Evolutionary conservation across 2,329 filamentous ascomycete species (phyloP), one percentile per base, ranked within the genome.

Genomic region (Emmonsiellopsis sp.): DNA sequence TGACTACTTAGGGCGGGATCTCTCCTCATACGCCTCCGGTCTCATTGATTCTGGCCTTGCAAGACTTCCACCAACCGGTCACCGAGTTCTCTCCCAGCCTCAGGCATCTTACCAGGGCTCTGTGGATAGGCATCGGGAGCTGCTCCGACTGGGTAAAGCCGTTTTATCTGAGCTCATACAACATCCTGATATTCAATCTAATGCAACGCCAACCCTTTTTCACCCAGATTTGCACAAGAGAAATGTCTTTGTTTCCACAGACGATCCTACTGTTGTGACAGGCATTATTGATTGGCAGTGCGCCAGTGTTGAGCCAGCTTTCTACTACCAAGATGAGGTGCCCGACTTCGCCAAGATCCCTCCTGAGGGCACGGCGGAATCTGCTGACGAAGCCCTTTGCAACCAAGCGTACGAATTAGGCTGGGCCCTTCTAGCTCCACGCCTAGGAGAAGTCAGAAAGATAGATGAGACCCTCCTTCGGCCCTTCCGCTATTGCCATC

Each of bases 261-360:
- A 69, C 7, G 62, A 74, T 50, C 67, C 71, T 11, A 65, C 65
- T 30, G 52, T 62, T 16, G 60, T 75, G 5, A 67, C 70, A 5
- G 64, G 62, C 10, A 68, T 75, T 13, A 71, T 75, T 13, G 71
- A 75, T 56, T 75, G 69, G 71, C 70, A 75, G 58, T 68, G 66
- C 1, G 57, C 64, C 42, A 68, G 65, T 57, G 64, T 74, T 51
- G 69, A 73, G 54, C 70, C 70, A 49, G 64, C 66, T 38, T 73
- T 73, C 54, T 68, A 63, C 61, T 69, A 73, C 57, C 59, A 67
- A 54, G 62, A 70, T 55, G 64, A 67, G 15, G 56, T 63, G 9
- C 71, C 71, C 32, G 72, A 75, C 61, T 73, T 75, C 60, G 65
- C 69, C 44, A 63, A 57, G 57, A 34, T 57, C 53, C 53, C 58